These are phyloP conservation scores for Narthecium ossifragum DNA, from an alignment of 106 monocot species.

Conservation along the genomic window DNA sequence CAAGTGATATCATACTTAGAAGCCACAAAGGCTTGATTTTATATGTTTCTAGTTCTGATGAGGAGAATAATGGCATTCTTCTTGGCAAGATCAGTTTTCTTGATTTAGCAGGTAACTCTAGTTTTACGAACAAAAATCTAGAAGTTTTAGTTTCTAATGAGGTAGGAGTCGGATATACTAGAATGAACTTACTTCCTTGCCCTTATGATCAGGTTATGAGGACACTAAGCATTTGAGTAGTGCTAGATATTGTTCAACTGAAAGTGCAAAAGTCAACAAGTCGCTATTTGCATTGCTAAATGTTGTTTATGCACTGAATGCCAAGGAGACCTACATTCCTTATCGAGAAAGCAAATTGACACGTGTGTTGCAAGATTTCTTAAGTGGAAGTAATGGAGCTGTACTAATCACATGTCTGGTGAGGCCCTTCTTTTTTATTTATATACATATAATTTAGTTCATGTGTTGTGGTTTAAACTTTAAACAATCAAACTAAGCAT, in stretches of 20 bases:
- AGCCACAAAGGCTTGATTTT: slow-evolving; percentile 51
- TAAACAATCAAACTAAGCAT: no score
- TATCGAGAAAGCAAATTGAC: slow-evolving; percentile 58
- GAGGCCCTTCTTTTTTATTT: slow-evolving; percentile 8
- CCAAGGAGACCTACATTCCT: slow-evolving; percentile 27
- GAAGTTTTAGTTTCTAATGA: neutral
- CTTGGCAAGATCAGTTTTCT: slow-evolving; percentile 53
- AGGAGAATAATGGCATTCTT: slow-evolving; percentile 15
- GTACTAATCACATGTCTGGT: slow-evolving; percentile 58
- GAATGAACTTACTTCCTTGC: neutral
- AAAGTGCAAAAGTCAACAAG: slow-evolving; percentile 41
- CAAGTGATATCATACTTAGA: slow-evolving; percentile 14
- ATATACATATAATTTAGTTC: no score
- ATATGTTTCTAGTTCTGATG: slow-evolving; percentile 19
- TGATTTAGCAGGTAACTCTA: slow-evolving; percentile 41
- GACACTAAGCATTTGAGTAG: slow-evolving; percentile 29
- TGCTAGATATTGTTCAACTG: slow-evolving; percentile 7
- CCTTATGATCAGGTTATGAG: slow-evolving; percentile 32
- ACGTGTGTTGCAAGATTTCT: slow-evolving; percentile 47
- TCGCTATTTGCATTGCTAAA: slow-evolving; percentile 51
- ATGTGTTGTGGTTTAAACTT: no score
- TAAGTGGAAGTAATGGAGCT: slow-evolving; percentile 22
- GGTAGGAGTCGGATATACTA: neutral
- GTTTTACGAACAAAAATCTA: no score
- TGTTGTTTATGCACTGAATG: slow-evolving; percentile 50